phyloP scores from a whole-genome alignment of 306 rosid species.

The Vigna mungo region DNA sequence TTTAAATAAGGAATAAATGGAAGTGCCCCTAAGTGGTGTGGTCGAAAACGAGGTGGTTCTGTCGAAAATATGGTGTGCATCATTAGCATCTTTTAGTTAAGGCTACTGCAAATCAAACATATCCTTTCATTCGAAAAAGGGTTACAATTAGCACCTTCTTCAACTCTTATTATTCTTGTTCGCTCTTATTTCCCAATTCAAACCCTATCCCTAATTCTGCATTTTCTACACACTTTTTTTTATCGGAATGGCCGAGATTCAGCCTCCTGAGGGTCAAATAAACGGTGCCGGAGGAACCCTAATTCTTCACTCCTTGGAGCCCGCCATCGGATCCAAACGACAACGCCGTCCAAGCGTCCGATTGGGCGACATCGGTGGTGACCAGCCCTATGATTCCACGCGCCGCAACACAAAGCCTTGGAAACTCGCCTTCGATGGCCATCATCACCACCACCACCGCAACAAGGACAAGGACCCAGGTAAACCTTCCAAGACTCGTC shows the following conservation, averaged over 20 bases:
- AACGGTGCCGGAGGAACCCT: constrained; percentile 64
- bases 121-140: background rate
- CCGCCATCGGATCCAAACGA: constrained; percentile 73
- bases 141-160: background rate
- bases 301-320: constrained; percentile 55
- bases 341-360: constrained; percentile 93
- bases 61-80: background rate
- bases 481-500: constrained; percentile 84
- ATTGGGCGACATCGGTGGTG: constrained; percentile 97
- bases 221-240: background rate
- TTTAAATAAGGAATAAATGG: background rate
- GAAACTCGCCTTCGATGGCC: constrained; percentile 56
- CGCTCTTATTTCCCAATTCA: background rate
- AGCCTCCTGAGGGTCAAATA: constrained; percentile 66
- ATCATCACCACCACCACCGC: constrained; percentile 39
- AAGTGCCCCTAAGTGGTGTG: background rate
- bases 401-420: constrained; percentile 76
- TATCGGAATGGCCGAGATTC: constrained; percentile 70
- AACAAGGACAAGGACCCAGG: constrained; percentile 53
- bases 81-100: background rate
- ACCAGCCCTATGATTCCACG: constrained; percentile 75
- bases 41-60: background rate
- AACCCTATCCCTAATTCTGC: constrained; percentile 25
- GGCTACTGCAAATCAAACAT: background rate
- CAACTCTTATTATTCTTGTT: background rate